Conservation (phyloP, 257 asterid species). For the Nicotiana paniculata region DNA sequence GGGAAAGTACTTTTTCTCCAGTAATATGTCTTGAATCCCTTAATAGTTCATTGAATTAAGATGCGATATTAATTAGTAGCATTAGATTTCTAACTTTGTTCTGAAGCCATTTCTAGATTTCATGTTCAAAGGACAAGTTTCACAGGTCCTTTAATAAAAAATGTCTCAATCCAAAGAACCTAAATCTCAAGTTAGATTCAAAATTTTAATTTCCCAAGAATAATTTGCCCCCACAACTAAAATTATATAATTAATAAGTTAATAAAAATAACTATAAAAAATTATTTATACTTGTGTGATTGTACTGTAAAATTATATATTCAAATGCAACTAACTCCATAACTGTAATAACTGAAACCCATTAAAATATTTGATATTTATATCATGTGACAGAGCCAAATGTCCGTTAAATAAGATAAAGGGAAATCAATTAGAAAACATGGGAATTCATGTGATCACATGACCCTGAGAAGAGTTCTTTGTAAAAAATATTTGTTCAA, state of each 20-base stretch:
- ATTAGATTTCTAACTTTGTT: conserved; percentile 30
- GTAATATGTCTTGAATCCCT: background rate
- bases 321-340: conserved; percentile 39
- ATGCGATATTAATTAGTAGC: background rate
- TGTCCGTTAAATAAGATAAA: conserved; percentile 5
- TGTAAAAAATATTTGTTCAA: background rate
- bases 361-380: conserved; percentile 11
- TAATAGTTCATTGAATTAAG: conserved; percentile 30
- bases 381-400: background rate
- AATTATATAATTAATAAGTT: conserved; percentile 8
- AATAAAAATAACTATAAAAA: conserved; percentile 1
- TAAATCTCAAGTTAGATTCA: conserved; percentile 11
- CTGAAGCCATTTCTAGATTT: conserved; percentile 30
- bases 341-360: conserved; percentile 52
- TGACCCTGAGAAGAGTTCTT: conserved; percentile 18
- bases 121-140: conserved; percentile 19
- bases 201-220: conserved; percentile 27
- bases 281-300: background rate
- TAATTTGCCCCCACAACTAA: conserved; percentile 8
- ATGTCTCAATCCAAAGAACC: conserved; percentile 31
- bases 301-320: background rate
- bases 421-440: conserved; percentile 16
- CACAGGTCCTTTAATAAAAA: conserved; percentile 8
- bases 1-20: background rate
- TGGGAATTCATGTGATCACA: conserved; percentile 46